phyloP scores from a whole-genome alignment of 1,139 yeast genomes.

The Saccharomycopsis crataegensis region DNA sequence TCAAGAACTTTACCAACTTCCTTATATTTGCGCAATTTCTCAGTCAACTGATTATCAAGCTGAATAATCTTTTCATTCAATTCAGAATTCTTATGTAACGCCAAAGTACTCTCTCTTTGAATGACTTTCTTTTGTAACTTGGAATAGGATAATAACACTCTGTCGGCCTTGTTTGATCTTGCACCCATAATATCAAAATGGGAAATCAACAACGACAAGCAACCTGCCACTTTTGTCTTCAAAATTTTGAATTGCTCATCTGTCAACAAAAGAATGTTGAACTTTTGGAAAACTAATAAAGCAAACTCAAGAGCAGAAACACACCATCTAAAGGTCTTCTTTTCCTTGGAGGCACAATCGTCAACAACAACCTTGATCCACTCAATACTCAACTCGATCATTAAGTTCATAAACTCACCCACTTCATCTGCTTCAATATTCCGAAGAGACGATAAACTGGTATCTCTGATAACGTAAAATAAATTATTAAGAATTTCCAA shows the following conservation, averaged over 20 bases:
- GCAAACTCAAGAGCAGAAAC: slow-evolving; percentile 93
- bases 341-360: slow-evolving; percentile 89
- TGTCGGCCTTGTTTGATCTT: slow-evolving; percentile 77
- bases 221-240: slow-evolving; percentile 82
- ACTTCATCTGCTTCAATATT: slow-evolving; percentile 59
- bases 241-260: slow-evolving; percentile 69
- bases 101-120: slow-evolving; percentile 37
- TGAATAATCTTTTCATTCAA: slow-evolving; percentile 50
- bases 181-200: slow-evolving; percentile 99
- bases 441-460: slow-evolving; percentile 66
- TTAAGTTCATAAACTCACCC: slow-evolving; percentile 61
- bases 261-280: slow-evolving; percentile 72
- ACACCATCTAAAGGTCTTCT: slow-evolving; percentile 91
- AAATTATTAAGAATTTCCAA: slow-evolving; percentile 65
- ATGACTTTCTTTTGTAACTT: slow-evolving; percentile 16
- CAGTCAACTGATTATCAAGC: slow-evolving; percentile 50
- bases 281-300: slow-evolving; percentile 90
- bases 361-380: slow-evolving; percentile 94
- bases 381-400: slow-evolving; percentile 71
- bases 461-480: slow-evolving; percentile 77
- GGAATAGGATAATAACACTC: slow-evolving; percentile 30
- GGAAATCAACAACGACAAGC: slow-evolving; percentile 87
- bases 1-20: slow-evolving; percentile 85
- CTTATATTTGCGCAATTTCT: slow-evolving; percentile 43
- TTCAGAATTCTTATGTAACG: slow-evolving; percentile 48